These are phyloP conservation scores for Bocquillonia castaneifolia DNA, from an alignment of 441 rosid species.

Conservation along the genomic window DNA sequence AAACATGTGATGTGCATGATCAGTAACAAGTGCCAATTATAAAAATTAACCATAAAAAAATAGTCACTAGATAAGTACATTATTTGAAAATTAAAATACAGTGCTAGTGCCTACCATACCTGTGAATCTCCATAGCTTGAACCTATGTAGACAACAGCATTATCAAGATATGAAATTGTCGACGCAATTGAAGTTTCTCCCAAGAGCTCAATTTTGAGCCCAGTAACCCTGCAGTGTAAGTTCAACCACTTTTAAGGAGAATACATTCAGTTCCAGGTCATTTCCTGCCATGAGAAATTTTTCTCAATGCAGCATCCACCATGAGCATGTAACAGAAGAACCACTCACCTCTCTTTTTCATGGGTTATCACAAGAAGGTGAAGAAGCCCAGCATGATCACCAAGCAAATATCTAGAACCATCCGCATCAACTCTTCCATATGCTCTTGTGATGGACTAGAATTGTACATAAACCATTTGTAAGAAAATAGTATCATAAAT, in stretches of 20 bases:
- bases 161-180: conserved; percentile 90
- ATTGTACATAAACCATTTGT: conserved; percentile 16
- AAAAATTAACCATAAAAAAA: background rate
- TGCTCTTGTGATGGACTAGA: conserved; percentile 89
- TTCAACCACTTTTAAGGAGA: conserved; percentile 16
- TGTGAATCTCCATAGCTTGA: conserved; percentile 99
- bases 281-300: background rate
- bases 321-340: conserved; percentile 11
- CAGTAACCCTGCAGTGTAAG: conserved; percentile 68
- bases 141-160: conserved; percentile 87
- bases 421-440: conserved; percentile 98
- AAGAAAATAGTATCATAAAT: conserved; percentile 19
- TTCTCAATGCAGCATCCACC: background rate
- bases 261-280: background rate
- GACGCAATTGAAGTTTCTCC: conserved; percentile 98
- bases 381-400: conserved; percentile 93
- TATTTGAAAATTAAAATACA: background rate
- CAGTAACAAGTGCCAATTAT: background rate
- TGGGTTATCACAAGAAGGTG: conserved; percentile 95
- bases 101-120: conserved; percentile 38
- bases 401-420: conserved; percentile 97
- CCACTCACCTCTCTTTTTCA: conserved; percentile 91
- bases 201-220: conserved; percentile 88
- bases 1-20: background rate
- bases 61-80: background rate